Base-by-base conservation (phyloP, 2,329 filamentous ascomycete species). In the Colletotrichum navitas region DNA sequence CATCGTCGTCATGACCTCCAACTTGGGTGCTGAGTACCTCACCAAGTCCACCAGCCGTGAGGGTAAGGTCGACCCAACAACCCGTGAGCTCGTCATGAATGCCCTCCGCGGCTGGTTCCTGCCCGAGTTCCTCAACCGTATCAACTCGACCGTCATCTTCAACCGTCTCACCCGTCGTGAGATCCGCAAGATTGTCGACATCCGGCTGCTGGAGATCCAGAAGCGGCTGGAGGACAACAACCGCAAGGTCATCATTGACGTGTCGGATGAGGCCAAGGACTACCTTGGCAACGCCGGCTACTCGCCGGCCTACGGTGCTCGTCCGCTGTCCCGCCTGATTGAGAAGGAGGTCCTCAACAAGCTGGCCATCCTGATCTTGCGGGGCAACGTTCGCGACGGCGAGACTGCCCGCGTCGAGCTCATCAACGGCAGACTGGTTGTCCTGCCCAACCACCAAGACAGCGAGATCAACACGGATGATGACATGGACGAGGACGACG, bases 1-100 rank as follows among this genome's bases (percentile, higher is more conserved):
- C 81, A 98, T 99, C 76, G 95, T 99, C 54, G 96, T 99, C 83
- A 97, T 99, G 94, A 99, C 96, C 0, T 98, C 94, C 78, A 99
- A 99, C 85, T 83, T 99, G 73, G 96, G 96, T 75, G 96, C 96
- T 41, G 96, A 98, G 81, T 97, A 92, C 81, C 92, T 99, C n/a
- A 85, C 93, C 49, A 92, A 94, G 29, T 92, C 93, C 21, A 91
- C 91, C 66, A 89, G 89, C 63, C 90, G 91, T 63, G 93, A 97
- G 76, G 95, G 95, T 77, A 91, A 87, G 79, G 96, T 99, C 75
- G 96, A 99, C 76, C 87, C 91, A 0, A 91, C 92, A 1, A 98
- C 95, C 1, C 89, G 89, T 73, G 95, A 98, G 79, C 86, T 98
- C 74, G 95, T 99, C 78, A 97, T 96, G 92, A 92, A 90, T 64